Base-by-base conservation (phyloP, 441 rosid species). In the Jatropha podagrica region DNA sequence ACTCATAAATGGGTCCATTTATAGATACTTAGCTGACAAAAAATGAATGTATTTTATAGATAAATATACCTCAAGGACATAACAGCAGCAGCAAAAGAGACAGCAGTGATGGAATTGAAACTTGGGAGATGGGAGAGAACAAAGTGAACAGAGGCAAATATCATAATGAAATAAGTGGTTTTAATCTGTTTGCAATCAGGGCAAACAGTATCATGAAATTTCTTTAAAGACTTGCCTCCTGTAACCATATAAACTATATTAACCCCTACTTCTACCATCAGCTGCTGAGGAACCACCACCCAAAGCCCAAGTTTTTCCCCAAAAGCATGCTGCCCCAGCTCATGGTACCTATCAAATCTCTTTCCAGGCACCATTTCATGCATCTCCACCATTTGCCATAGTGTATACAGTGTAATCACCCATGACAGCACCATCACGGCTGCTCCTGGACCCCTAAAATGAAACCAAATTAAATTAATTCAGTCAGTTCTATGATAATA, bases 381-480 rank as follows among this genome's bases (percentile, higher is more conserved):
- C 93, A 93, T 89, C 77, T 93, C 91, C 77, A 93, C 97, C 94
- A 91, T 91, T 65, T 91, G 95, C 95, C 98, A 91, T 6, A 91
- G 73, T 13, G 98, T 91, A 82, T 90, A 93, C 17, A 91, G 76
- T 11, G 97, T 90, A 42, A 90, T 80, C 6, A 86, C 4, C 97
- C 97, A 91, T 55, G 97, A 91, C 51, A 89, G 8, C 44, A 81
- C 15, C 79, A 91, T 59, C 4, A 87, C 66, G 3, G 82, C 80
- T 12, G 86, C 80, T 13, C 97, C 98, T 8, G 95, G 92, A 71
- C 92, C 94, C 97, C 98, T 91, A 42, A 40, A 78, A 48, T 7
- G 10, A n/a, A 17, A 18, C 17, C 55, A 9, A 7, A 14, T 65
- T 37, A 59, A 6, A 12, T 17, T n/a, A 61, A 12, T 55, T 54